Base-by-base conservation (phyloP, 2,329 filamentous ascomycete genomes). In the Ramularia collo-cygni region DNA sequence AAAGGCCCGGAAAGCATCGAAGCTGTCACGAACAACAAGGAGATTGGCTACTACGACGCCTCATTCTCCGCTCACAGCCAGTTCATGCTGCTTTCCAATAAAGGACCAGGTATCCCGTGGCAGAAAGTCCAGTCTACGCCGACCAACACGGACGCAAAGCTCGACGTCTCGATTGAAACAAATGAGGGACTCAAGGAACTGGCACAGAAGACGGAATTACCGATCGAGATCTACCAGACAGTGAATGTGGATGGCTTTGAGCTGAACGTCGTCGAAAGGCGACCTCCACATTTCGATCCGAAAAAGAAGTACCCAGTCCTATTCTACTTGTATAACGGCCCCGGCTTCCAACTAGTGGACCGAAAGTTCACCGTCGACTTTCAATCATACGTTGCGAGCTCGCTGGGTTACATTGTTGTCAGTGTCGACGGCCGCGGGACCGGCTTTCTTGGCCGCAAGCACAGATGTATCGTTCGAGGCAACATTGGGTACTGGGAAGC, bases 351-450 rank as follows among this genome's bases (percentile, higher is more conserved):
- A 61, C 77, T 76, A 6, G 92, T 98, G 2, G 72, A 77, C 54
- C 89, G 90, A 60, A 75, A 65, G 40, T 98, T 95, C 66, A 64
- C 62, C 8, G 79, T 98, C 43, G 85, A 95, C 60, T 98, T 94
- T 61, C 87, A 96, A 59, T 77, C 86, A 5, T 96, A 92, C 59
- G 70, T 95, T 29, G 88, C 92, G 21, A 83, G 86, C 1, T 79
- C 71, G 14, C 74, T 98, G 1, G 90, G 88, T 29, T 98, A 98
- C 64, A 75, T 98, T 37, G 90, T 95, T 27, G 83, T 98, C 35
- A 96, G 90, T 0, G 83, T 98, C 18, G 92, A 98, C 60, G 88
- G 87, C 13, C 81, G 90, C 36, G 92, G 92, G 29, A 98, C 92
- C 0, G 92, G 93, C 26, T 95, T 79, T 64, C 83, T 85, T 34